A percentile compares a stretch with the other conserved stretches of the same genome.
Evolutionary conservation across 257 asterid genomes (phyloP).

Genomic region (Solanum microdontum): DNA sequence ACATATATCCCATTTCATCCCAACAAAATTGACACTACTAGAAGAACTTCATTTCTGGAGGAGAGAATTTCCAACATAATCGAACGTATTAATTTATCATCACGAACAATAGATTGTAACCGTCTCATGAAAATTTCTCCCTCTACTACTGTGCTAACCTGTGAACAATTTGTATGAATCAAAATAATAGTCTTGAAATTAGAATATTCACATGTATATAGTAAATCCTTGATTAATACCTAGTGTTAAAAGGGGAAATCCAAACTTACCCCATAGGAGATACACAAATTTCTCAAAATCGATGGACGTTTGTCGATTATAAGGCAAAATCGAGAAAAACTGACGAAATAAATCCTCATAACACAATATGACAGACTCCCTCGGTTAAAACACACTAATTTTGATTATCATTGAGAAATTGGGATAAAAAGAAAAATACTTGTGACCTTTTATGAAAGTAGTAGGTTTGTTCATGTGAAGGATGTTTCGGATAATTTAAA

Average conservation of each 20-base stretch:
- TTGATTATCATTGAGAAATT: no score
- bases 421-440: no score
- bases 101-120: conserved; percentile 39
- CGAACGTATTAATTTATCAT: conserved; percentile 28
- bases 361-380: no score
- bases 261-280: not conserved
- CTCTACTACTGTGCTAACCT: conserved; percentile 39
- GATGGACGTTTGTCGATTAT: no score
- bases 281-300: no score
- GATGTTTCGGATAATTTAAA: no score
- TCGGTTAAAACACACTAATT: no score
- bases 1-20: no score
- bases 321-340: no score
- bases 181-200: not conserved
- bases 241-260: not conserved
- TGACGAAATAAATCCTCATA: no score
- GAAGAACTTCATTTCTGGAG: conserved; percentile 36
- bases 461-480: no score
- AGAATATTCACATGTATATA: not conserved
- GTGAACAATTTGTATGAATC: conserved; percentile 5
- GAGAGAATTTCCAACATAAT: conserved; percentile 19
- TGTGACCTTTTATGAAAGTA: no score
- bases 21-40: not conserved
- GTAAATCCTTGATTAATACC: not conserved
- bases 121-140: conserved; percentile 33